Evolutionary conservation across 1,139 yeast species (phyloP).

Genomic region (Trichomonascaceae sp.): DNA sequence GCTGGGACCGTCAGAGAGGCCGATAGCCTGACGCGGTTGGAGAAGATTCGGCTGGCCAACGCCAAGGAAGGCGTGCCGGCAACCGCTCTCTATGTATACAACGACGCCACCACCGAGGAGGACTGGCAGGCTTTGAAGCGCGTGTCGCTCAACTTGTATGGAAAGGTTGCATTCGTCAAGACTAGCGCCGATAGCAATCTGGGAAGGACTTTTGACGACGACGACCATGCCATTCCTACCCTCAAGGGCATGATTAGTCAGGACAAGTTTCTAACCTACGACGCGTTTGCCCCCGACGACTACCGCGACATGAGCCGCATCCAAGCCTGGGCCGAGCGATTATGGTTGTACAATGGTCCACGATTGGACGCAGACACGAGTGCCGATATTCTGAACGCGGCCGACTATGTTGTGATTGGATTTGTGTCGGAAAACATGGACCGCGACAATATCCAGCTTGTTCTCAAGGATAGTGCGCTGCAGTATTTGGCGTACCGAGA

Average conservation of each 20-base stretch:
- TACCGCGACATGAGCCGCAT: constrained; percentile 22
- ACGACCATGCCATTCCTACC: constrained; percentile 22
- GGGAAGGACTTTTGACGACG: constrained; percentile 9
- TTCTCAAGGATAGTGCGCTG: constrained; percentile 20
- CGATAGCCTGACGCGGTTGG: constrained; percentile 14
- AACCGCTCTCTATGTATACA: constrained; percentile 27
- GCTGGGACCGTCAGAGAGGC: constrained; percentile 18
- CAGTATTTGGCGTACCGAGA: constrained; percentile 16
- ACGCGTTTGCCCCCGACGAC: constrained; percentile 23
- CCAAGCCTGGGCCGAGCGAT: constrained; percentile 21
- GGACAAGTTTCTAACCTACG: constrained; percentile 15
- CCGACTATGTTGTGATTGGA: background rate
- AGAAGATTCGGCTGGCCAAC: constrained; percentile 9
- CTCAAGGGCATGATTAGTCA: constrained; percentile 22
- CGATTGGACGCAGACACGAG: background rate
- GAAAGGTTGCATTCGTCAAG: background rate
- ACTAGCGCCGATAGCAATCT: background rate
- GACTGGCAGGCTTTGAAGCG: constrained; percentile 28
- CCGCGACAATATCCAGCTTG: background rate
- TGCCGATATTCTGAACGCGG: background rate
- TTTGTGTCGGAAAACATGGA: background rate
- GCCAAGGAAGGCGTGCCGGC: constrained; percentile 7
- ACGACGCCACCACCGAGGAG: constrained; percentile 25
- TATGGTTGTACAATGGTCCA: constrained; percentile 7
- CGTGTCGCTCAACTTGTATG: constrained; percentile 16